Evolutionary conservation across 257 asterid species (phyloP).

Genomic region (Fraxinus pennsylvanica): DNA sequence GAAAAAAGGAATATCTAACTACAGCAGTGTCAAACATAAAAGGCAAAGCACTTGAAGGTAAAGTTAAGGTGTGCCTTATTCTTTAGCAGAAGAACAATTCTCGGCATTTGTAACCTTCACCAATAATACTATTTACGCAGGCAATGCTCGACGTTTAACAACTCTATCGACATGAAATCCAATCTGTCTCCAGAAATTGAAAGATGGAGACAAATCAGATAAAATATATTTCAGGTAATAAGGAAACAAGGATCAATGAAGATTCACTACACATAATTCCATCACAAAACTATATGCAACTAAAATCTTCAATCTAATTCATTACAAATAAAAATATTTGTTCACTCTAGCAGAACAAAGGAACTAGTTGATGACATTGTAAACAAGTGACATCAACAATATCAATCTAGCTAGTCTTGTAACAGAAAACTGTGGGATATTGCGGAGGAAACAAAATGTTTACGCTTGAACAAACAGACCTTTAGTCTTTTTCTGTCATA

Average conservation of each 20-base stretch:
- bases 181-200: too few relatives aligned
- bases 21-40: not conserved
- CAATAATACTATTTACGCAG: too few relatives aligned
- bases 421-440: not conserved
- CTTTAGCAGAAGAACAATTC: too few relatives aligned
- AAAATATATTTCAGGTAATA: too few relatives aligned
- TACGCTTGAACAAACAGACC: not conserved
- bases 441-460: not conserved
- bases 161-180: too few relatives aligned
- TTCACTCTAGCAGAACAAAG: not conserved
- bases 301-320: not conserved
- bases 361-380: not conserved
- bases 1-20: too few relatives aligned
- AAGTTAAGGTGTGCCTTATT: too few relatives aligned
- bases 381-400: not conserved
- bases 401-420: not conserved
- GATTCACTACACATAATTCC: not conserved
- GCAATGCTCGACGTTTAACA: too few relatives aligned
- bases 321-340: not conserved
- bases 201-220: too few relatives aligned
- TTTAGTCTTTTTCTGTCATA: too few relatives aligned
- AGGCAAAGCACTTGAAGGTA: not conserved
- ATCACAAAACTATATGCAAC: not conserved
- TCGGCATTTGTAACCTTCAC: too few relatives aligned
- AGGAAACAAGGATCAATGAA: not conserved